These are phyloP conservation scores for Drechslerella stenobrocha DNA, from an alignment of 2,329 filamentous ascomycete genomes.

Conservation along the genomic window DNA sequence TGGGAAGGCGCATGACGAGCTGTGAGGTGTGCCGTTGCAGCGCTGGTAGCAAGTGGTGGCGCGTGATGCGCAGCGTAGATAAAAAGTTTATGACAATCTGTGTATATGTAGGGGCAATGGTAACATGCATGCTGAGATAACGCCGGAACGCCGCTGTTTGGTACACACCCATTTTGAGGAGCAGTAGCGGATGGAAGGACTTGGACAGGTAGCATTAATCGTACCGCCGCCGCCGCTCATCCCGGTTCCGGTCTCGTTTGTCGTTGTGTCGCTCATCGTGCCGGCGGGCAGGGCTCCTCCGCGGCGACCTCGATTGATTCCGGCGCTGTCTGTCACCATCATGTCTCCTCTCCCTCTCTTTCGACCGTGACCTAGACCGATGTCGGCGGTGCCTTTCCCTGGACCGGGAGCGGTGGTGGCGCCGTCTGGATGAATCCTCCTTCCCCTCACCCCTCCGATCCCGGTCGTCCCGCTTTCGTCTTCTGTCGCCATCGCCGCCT, in stretches of 20 bases:
- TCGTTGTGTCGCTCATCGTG: conserved; percentile 27
- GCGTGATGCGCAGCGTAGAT: not conserved
- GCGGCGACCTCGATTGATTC: conserved; percentile 28
- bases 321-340: conserved; percentile 19
- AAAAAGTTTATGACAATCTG: not conserved
- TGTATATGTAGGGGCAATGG: too few relatives aligned
- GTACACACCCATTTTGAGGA: not conserved
- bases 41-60: too few relatives aligned
- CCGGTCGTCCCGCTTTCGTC: conserved; percentile 55
- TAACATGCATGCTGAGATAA: not conserved
- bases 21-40: conserved; percentile 54
- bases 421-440: conserved; percentile 39
- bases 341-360: conserved; percentile 28
- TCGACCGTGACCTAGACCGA: conserved; percentile 28
- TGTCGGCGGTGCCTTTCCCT: conserved; percentile 53
- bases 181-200: not conserved
- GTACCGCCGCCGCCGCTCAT: conserved; percentile 29
- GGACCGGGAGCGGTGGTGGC: conserved; percentile 52
- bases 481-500: conserved; percentile 54
- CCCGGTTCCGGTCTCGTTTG: conserved; percentile 12
- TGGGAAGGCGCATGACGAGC: conserved; percentile 58
- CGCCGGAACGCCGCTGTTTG: conserved; percentile 15
- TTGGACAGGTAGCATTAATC: conserved; percentile 3
- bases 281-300: conserved; percentile 4
- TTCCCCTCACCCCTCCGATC: conserved; percentile 48